These are phyloP conservation scores for Hypoxylon sp. DNA, from an alignment of 2,329 filamentous ascomycete species.

Conservation along the genomic window DNA sequence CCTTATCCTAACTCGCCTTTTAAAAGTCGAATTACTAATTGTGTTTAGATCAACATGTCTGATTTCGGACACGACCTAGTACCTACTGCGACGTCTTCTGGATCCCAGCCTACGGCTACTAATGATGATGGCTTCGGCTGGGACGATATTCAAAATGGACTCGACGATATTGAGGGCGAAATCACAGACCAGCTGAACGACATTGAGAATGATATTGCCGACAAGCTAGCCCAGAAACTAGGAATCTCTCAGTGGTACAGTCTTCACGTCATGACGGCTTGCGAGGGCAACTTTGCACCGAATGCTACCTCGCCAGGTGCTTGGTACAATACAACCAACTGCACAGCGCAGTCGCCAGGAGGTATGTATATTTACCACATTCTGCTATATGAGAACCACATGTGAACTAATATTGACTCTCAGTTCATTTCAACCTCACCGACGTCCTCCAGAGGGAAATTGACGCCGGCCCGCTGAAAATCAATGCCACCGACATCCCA, in stretches of 20 bases:
- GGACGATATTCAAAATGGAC: conserved; percentile 45
- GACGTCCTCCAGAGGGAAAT: conserved; percentile 62
- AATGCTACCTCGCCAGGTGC: conserved; percentile 56
- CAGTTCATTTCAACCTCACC: conserved; percentile 62
- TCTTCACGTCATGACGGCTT: conserved; percentile 62
- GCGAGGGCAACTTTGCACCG: conserved; percentile 61
- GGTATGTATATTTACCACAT: conserved; percentile 52
- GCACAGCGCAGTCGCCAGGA: conserved; percentile 57
- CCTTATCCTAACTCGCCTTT: background rate
- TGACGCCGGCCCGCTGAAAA: conserved; percentile 58
- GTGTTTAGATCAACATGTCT: conserved; percentile 57
- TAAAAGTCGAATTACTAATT: conserved; percentile 21
- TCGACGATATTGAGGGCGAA: conserved; percentile 46
- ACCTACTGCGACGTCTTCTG: conserved; percentile 46
- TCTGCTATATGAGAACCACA: background rate
- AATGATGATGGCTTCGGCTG: conserved; percentile 42
- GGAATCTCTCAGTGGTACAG: conserved; percentile 67
- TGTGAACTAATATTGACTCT: conserved; percentile 15
- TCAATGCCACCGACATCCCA: conserved; percentile 62
- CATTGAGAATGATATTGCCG: conserved; percentile 57
- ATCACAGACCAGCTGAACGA: conserved; percentile 57
- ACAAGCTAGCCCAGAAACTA: conserved; percentile 58
- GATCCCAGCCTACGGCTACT: conserved; percentile 45
- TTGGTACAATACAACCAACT: conserved; percentile 61
- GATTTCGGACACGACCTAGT: conserved; percentile 57